These are phyloP conservation scores for Annulohypoxylon stygium DNA, from an alignment of 495 filamentous ascomycete genomes.

Conservation along the genomic window DNA sequence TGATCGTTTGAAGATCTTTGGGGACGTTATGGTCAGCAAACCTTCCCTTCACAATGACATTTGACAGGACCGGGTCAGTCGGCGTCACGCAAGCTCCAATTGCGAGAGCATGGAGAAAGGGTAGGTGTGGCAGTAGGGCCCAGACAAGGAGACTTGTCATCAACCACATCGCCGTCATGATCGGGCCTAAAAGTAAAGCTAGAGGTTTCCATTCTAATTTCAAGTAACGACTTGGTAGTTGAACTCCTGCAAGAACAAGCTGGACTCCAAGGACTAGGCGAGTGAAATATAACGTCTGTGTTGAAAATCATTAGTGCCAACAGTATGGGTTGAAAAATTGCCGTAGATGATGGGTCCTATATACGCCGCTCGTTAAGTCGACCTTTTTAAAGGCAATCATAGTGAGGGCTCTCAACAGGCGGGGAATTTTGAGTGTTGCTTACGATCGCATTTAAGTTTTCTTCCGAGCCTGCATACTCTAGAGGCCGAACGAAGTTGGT, in stretches of 20 bases:
- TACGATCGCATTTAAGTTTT: conserved; percentile 54
- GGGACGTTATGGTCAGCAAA: conserved; percentile 93
- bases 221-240: conserved; percentile 90
- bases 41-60: conserved; percentile 92
- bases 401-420: neutral
- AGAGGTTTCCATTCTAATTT: conserved; percentile 84
- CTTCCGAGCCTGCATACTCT: conserved; percentile 76
- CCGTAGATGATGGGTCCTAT: neutral
- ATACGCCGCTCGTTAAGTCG: neutral
- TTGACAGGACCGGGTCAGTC: conserved; percentile 90
- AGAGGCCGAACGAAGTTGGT: conserved; percentile 81
- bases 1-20: conserved; percentile 83
- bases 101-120: conserved; percentile 81
- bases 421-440: conserved; percentile 19
- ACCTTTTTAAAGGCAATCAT: neutral
- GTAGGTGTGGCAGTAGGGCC: conserved; percentile 79
- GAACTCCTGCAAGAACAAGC: conserved; percentile 88
- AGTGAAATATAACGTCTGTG: conserved; percentile 80
- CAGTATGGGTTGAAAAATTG: conserved; percentile 53
- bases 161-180: conserved; percentile 94
- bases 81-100: conserved; percentile 89
- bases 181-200: conserved; percentile 81
- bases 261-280: conserved; percentile 92
- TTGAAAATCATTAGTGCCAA: conserved; percentile 57
- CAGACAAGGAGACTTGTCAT: conserved; percentile 81